These are phyloP conservation scores for Miscanthus lutarioriparius DNA, from an alignment of 176 grass and related monocot species.

Conservation along the genomic window DNA sequence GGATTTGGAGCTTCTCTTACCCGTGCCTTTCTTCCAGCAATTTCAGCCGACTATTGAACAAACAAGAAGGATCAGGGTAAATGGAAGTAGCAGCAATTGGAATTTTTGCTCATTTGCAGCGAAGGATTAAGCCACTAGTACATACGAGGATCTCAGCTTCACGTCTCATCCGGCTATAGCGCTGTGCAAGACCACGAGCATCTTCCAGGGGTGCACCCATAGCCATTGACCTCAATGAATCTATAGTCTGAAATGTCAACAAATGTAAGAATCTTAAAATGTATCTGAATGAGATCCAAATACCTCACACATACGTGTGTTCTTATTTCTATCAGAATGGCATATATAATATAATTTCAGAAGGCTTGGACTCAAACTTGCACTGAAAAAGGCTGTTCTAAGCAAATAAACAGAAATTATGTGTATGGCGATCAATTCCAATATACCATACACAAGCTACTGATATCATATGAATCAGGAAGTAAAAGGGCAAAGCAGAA, in stretches of 20 bases:
- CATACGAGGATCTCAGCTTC: conserved; percentile 86
- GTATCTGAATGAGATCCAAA: conserved; percentile 17
- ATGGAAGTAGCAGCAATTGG: conserved; percentile 20
- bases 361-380: conserved; percentile 14
- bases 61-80: conserved; percentile 27
- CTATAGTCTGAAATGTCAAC: conserved; percentile 68
- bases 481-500: conserved; percentile 7
- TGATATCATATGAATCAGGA: not conserved
- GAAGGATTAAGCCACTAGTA: not conserved
- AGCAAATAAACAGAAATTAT: not conserved
- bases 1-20: conserved; percentile 80
- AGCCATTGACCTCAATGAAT: conserved; percentile 81
- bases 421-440: not conserved
- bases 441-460: not conserved
- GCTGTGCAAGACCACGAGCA: conserved; percentile 86
- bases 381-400: conserved; percentile 2
- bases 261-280: conserved; percentile 15
- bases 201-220: conserved; percentile 79
- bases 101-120: conserved; percentile 16
- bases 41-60: conserved; percentile 76
- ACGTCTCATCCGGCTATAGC: conserved; percentile 98
- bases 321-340: not conserved
- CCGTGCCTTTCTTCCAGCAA: conserved; percentile 82
- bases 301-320: conserved; percentile 8
- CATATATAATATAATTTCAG: conserved; percentile 5